These are phyloP conservation scores for Ogataea salicorniae DNA, from an alignment of 805 yeast species.

Conservation along the genomic window DNA sequence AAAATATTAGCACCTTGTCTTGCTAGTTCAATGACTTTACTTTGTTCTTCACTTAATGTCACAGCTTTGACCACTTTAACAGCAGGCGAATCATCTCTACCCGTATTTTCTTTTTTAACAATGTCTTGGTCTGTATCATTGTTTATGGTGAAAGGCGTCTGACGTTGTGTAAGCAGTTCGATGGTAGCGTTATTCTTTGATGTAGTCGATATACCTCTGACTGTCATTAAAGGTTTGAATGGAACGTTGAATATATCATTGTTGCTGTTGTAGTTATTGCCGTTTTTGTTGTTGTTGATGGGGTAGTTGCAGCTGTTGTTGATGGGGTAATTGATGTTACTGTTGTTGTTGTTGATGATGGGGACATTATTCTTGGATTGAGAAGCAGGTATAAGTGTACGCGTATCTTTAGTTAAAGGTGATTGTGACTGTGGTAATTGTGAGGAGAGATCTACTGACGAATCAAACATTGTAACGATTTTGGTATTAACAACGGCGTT, in stretches of 20 bases:
- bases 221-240: neutral
- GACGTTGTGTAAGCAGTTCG: constrained; percentile 19
- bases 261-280: too few relatives aligned
- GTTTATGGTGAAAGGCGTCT: constrained; percentile 2
- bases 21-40: constrained; percentile 57
- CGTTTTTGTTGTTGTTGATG: too few relatives aligned
- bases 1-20: constrained; percentile 64
- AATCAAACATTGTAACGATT: neutral
- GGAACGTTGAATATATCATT: neutral
- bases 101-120: neutral
- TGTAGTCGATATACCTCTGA: constrained; percentile 10
- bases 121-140: neutral
- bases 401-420: neutral
- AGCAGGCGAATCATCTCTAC: neutral
- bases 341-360: neutral
- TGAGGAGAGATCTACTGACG: neutral
- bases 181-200: constrained; percentile 4
- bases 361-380: neutral
- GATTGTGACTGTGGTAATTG: neutral
- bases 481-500: neutral
- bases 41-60: constrained; percentile 56
- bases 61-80: constrained; percentile 19
- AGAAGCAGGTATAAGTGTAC: neutral
- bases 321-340: neutral
- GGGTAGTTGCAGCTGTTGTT: too few relatives aligned